Evolutionary conservation across 2,329 filamentous ascomycete species (phyloP).

Genomic region (Trichoderma guizhouense): DNA sequence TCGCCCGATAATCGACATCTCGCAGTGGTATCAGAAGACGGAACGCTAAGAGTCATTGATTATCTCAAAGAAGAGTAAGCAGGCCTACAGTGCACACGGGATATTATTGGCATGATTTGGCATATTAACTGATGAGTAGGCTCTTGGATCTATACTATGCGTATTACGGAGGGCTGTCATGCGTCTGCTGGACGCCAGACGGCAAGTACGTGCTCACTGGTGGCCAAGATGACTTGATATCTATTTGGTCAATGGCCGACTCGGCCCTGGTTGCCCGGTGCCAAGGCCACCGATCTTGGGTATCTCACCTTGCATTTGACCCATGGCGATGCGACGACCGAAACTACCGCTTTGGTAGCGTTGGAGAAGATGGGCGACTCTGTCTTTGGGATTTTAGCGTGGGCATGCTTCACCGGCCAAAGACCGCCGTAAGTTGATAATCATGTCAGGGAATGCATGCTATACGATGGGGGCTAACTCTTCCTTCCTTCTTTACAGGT

Average conservation of each 20-base stretch:
- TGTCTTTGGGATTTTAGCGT: constrained; percentile 97
- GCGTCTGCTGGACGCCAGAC: constrained; percentile 96
- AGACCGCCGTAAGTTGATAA: constrained; percentile 58
- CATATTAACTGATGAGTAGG: constrained; percentile 41
- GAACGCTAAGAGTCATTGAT: constrained; percentile 83
- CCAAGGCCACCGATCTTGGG: constrained; percentile 94
- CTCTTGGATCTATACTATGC: constrained; percentile 83
- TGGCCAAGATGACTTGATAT: constrained; percentile 92
- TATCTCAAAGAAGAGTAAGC: constrained; percentile 83
- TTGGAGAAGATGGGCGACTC: constrained; percentile 87
- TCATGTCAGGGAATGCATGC: neutral
- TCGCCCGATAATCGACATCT: constrained; percentile 85
- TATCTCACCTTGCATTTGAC: constrained; percentile 89
- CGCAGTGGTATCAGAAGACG: constrained; percentile 88
- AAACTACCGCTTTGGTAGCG: constrained; percentile 93
- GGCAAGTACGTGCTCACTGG: constrained; percentile 94
- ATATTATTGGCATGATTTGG: neutral
- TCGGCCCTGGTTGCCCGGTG: constrained; percentile 83
- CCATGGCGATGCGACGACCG: constrained; percentile 95
- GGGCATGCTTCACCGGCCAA: constrained; percentile 90
- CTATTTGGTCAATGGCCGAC: constrained; percentile 90
- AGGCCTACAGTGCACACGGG: neutral
- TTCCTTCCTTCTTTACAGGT: constrained; percentile 13
- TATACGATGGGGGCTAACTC: neutral
- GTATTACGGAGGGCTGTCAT: constrained; percentile 90